Base-by-base conservation (phyloP, 306 rosid species). In the Gleditsia sinensis region DNA sequence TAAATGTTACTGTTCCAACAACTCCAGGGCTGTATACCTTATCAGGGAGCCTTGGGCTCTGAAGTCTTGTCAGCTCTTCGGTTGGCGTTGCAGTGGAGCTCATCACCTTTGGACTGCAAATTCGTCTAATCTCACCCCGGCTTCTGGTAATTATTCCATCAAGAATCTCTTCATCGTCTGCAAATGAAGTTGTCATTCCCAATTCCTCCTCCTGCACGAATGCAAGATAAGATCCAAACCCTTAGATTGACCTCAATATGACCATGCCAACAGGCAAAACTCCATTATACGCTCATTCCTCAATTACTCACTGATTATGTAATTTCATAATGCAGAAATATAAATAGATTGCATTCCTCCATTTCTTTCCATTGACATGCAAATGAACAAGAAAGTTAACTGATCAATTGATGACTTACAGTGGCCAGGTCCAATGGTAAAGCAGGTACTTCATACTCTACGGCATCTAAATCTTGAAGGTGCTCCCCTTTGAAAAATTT, bases 381-480 rank as follows among this genome's bases (percentile, higher is more conserved):
- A 80, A 49, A 36, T 16, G 42, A 55, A 28, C 13, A 46, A 79
- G 40, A 53, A 66, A 30, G 67, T 51, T 13, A 72, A 23, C 3
- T 14, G 46, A 11, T 7, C 32, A 11, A 21, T 61, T 36, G 64
- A 37, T 17, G 33, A 77, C 91, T 84, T 77, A 90, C 93, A 3
- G 79, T 37, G 33, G 78, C 73, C 12, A 62, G 81, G 84, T 83
- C 57, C 54, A 83, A 85, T n/a, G 89, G 58, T 71, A 86, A 49
- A 43, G 89, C 86, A 20, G 86, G 78, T n/a, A 56, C 80, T 74
- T 87, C 94, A 76, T 88, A 91, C 76, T 88, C 92, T 19, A 92
- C 90, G 20, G 94, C 97, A 76, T 91, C 97, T 76, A 91, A 78
- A 71, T 86, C 93, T 78, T 90, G 96, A 78, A 90, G 96, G 76